Evolutionary conservation across 495 filamentous ascomycete genomes (phyloP).

Genomic region (Platismatia glauca): DNA sequence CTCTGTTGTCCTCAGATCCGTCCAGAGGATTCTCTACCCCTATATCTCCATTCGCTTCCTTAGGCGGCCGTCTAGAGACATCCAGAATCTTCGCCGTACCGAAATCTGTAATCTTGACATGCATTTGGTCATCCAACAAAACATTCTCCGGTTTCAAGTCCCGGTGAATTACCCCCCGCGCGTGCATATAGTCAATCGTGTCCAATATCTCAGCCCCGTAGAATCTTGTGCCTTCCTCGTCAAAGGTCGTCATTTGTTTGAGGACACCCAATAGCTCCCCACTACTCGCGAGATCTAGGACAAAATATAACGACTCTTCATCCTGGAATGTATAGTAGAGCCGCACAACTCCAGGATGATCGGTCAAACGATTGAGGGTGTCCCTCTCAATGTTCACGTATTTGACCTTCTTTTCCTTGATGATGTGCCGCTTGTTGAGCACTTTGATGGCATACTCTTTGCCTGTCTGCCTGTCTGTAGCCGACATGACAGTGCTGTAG

Average conservation of each 20-base stretch:
- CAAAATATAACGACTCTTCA: conserved; percentile 90
- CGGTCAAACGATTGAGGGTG: conserved; percentile 88
- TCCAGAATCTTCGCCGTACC: conserved; percentile 92
- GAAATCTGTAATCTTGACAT: conserved; percentile 98
- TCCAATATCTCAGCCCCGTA: conserved; percentile 96
- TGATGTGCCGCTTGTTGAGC: conserved; percentile 96
- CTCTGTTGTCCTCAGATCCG: conserved; percentile 57
- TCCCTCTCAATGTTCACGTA: conserved; percentile 99
- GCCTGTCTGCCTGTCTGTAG: conserved; percentile 88
- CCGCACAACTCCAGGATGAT: conserved; percentile 93
- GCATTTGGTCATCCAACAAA: conserved; percentile 86
- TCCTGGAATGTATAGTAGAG: conserved; percentile 99
- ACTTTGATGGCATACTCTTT: conserved; percentile 99
- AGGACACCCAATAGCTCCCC: conserved; percentile 88
- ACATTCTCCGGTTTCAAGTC: conserved; percentile 98
- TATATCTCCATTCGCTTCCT: conserved; percentile 34
- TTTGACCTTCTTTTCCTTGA: conserved; percentile 99
- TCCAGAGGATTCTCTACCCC: conserved; percentile 41
- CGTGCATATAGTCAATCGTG: conserved; percentile 97
- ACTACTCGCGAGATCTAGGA: conserved; percentile 85
- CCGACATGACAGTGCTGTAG: conserved; percentile 92
- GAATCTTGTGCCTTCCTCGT: conserved; percentile 90
- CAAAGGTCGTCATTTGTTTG: conserved; percentile 89
- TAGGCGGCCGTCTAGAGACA: conserved; percentile 47
- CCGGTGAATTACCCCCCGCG: conserved; percentile 87